Evolutionary conservation across 2,329 filamentous ascomycete genomes (phyloP).

Genomic region (Botryotinia narcissicola): DNA sequence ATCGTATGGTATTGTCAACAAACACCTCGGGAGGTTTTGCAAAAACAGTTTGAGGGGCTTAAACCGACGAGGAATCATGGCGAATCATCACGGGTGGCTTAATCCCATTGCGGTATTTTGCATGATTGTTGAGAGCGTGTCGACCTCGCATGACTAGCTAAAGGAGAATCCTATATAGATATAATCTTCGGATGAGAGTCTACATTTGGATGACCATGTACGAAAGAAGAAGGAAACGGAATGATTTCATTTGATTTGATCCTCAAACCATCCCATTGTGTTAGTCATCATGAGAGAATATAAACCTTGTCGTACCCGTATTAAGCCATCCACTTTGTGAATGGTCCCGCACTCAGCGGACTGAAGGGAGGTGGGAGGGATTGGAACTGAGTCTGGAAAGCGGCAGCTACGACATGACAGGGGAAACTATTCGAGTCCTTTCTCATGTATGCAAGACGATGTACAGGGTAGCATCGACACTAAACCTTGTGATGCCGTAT

Average conservation of each 20-base stretch:
- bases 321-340: background rate
- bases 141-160: constrained; percentile 2
- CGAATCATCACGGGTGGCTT: constrained; percentile 2
- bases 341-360: background rate
- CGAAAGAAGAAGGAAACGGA: constrained; percentile 8
- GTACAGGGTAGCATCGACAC: background rate
- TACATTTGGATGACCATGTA: constrained; percentile 1
- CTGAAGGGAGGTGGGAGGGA: background rate
- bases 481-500: constrained; percentile 1
- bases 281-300: background rate
- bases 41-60: background rate
- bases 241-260: background rate
- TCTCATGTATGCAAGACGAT: background rate
- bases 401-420: constrained; percentile 8
- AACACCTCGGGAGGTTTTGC: background rate
- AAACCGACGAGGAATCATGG: background rate
- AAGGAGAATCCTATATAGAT: background rate
- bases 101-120: background rate
- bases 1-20: background rate
- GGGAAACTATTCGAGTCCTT: background rate
- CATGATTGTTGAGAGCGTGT: background rate
- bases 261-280: background rate
- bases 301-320: background rate
- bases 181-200: background rate
- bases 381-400: background rate